Percentiles rank a stretch among this genome's conserved stretches.
phyloP scores from a whole-genome alignment of 495 filamentous ascomycete genomes.

The Clohesyomyces aquaticus region DNA sequence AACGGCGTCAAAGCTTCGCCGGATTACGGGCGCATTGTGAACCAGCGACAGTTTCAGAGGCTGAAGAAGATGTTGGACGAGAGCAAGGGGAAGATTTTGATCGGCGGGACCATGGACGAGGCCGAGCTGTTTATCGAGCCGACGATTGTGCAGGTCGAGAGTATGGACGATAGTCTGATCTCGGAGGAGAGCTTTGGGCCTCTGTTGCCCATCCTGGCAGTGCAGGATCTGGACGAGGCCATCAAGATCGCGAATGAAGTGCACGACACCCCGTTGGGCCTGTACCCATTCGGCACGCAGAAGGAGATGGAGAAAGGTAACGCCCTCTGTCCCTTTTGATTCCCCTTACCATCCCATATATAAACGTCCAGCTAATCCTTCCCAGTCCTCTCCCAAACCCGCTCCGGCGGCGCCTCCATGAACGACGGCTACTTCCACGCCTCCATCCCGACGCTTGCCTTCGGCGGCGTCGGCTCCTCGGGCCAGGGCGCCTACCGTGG shows the following conservation, averaged over 20 bases:
- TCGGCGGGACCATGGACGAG: slow-evolving; percentile 83
- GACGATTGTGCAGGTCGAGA: slow-evolving; percentile 77
- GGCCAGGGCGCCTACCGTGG: slow-evolving; percentile 86
- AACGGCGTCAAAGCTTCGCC: slow-evolving; percentile 72
- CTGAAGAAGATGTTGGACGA: slow-evolving; percentile 86
- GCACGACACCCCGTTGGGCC: slow-evolving; percentile 75
- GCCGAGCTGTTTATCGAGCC: slow-evolving; percentile 80
- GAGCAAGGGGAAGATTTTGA: slow-evolving; percentile 78
- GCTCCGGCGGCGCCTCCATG: slow-evolving; percentile 47
- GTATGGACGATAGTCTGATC: slow-evolving; percentile 75
- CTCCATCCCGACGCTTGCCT: slow-evolving; percentile 73
- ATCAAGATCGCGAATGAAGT: slow-evolving; percentile 75
- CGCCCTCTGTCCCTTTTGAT: not conserved
- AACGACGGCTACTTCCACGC: slow-evolving; percentile 73
- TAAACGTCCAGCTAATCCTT: slow-evolving; percentile 59
- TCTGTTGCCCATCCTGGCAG: slow-evolving; percentile 75
- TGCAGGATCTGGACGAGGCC: slow-evolving; percentile 77
- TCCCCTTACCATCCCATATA: slow-evolving; percentile 46
- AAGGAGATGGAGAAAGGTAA: slow-evolving; percentile 70
- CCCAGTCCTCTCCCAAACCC: slow-evolving; percentile 45
- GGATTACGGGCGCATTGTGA: slow-evolving; percentile 80
- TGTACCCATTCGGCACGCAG: slow-evolving; percentile 84
- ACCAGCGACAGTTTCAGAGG: slow-evolving; percentile 74
- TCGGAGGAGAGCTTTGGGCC: slow-evolving; percentile 87
- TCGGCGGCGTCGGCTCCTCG: slow-evolving; percentile 88